Conservation (phyloP, 129 eudicot genomes). For the Flaveria bidentis region DNA sequence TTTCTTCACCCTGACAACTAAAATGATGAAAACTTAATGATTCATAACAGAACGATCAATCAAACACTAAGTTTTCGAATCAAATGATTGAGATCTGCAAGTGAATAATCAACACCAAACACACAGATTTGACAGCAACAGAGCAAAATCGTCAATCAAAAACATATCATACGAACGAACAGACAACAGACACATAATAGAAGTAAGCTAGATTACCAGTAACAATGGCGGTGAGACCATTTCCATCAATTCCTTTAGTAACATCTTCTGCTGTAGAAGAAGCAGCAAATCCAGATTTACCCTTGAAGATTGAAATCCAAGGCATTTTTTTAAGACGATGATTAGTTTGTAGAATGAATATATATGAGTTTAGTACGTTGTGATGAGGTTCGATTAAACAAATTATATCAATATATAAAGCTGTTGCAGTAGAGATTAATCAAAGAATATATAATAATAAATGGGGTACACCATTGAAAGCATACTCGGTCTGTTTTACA, state of each 20-base stretch:
- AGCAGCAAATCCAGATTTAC: conserved; percentile 83
- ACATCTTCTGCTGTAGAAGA: conserved; percentile 81
- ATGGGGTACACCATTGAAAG: neutral
- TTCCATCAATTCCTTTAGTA: conserved; percentile 69
- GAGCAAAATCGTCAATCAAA: too few relatives aligned
- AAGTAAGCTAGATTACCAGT: conserved; percentile 48
- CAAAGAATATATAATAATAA: neutral
- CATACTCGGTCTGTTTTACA: neutral
- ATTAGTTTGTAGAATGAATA: conserved; percentile 4
- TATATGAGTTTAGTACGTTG: conserved; percentile 1
- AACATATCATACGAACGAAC: neutral
- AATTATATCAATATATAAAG: conserved; percentile 6
- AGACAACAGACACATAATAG: neutral
- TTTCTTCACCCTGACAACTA: too few relatives aligned
- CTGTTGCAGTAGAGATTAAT: neutral
- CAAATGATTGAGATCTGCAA: too few relatives aligned
- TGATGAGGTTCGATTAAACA: conserved; percentile 20
- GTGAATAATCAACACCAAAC: too few relatives aligned
- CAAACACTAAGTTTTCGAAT: too few relatives aligned
- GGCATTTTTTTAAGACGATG: conserved; percentile 27
- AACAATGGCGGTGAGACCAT: conserved; percentile 83
- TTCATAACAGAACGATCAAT: too few relatives aligned
- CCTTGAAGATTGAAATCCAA: conserved; percentile 73
- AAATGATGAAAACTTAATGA: too few relatives aligned
- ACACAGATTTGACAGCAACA: too few relatives aligned